Base-by-base conservation (phyloP, 441 rosid species). In the Erysimum cheiri region DNA sequence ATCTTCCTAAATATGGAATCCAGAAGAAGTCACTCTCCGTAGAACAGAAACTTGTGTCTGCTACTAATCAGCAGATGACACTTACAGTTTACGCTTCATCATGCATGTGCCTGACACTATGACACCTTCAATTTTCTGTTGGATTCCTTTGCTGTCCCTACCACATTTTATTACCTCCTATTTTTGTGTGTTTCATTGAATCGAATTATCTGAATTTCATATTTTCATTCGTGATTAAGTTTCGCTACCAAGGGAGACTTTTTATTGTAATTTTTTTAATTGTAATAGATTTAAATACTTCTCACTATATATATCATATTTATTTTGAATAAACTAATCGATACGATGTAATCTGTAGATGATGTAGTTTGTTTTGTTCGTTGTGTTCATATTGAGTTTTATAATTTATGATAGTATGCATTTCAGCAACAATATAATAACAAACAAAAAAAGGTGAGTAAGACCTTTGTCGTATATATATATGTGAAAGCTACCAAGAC, bases 11-110 rank as follows among this genome's bases (percentile, higher is more conserved):
- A 63, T 48, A 52, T 75, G 41, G 79, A 57, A 70, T 37, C 40
- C 56, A 63, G 67, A 56, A 69, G 71, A 70, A 50, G 79, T 75
- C 79, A 19, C 75, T 57, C 49, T 70, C 79, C 14, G 67, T 24
- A n/a, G 5, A 74, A 69, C 67, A 69, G 67, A 63, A 62, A 49
- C 43, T 56, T 55, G 44, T 74, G 78, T 48, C 78, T 55, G 60
- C 60, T 55, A 62, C 74, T 55, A 69, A 55, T 74, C 74, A 69
- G 70, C 55, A 55, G 59, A 61, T 56, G 69, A 75, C 74, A 69
- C 52, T 43, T 54, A 60, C 70, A 52, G 19, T 14, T 66, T 49
- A 50, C 55, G 49, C 9, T 64, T 54, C 70, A 46, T 28, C 22
- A 48, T 71, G 64, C 70, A 71, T 57, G 70, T 72, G 48, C 15